phyloP scores from a whole-genome alignment of 192 early-diverging fungal species.

The Spizellomyces punctatus region DNA sequence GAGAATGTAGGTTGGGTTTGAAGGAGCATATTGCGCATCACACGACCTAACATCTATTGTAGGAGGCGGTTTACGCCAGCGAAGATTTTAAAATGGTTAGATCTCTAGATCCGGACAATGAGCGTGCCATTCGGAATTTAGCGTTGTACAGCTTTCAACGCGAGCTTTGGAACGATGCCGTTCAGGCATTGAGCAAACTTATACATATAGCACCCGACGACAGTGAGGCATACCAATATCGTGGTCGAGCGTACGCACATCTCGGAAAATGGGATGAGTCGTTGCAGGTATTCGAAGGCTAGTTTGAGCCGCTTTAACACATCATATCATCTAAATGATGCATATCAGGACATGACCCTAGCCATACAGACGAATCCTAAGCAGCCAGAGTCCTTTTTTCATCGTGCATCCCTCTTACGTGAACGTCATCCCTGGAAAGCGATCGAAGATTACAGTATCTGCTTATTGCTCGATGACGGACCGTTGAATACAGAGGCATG shows the following conservation, averaged over 20 bases:
- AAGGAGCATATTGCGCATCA: neutral
- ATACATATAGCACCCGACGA: conserved; percentile 46
- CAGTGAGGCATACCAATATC: conserved; percentile 37
- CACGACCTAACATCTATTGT: neutral
- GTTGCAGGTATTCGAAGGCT: conserved; percentile 15
- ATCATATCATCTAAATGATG: neutral
- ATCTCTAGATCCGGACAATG: conserved; percentile 52
- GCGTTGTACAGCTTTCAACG: conserved; percentile 53
- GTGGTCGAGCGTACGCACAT: conserved; percentile 46
- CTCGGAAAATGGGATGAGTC: conserved; percentile 50
- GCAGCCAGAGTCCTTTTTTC: conserved; percentile 43
- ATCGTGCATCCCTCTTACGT: conserved; percentile 51
- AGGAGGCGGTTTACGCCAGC: conserved; percentile 58
- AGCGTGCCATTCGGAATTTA: conserved; percentile 52
- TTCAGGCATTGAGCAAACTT: conserved; percentile 48
- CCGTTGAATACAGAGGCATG: conserved; percentile 42
- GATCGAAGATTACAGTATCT: conserved; percentile 55
- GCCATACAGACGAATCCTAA: conserved; percentile 50
- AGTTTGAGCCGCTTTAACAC: too few species aligned
- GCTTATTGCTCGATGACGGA: conserved; percentile 49
- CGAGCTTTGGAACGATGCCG: conserved; percentile 54
- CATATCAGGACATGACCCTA: conserved; percentile 44
- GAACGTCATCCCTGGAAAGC: conserved; percentile 45
- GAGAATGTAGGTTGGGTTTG: conserved; percentile 43
- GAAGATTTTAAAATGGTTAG: conserved; percentile 58